Evolutionary conservation across 2,329 filamentous ascomycete genomes (phyloP), one percentile per base, ranked within the genome.

Genomic region (Botrytis porri): DNA sequence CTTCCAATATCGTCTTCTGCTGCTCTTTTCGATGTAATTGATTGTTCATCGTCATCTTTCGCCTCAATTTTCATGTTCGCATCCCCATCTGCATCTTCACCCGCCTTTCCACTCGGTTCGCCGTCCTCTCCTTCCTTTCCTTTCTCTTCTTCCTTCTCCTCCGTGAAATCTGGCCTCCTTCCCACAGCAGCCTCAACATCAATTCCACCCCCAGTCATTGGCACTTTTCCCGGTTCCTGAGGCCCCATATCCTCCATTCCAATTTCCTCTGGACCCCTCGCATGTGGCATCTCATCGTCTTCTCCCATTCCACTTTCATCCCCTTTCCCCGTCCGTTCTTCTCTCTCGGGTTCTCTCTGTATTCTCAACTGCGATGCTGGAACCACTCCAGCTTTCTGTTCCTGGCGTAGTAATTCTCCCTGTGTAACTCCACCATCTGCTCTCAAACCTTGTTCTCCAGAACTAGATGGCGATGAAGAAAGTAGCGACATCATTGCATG

Each of bases 221-320:
- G 45, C 1, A 39, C 37, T 72, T 84, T 81, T 35, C 83, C 79
- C 73, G 81, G 81, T 41, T 81, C 80, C 82, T 93, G 95, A 16
- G 93, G 90, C 0, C 96, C 96, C 76, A 93, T 92, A 80, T 99
- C 96, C 77, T 93, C 90, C 74, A 94, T 89, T 7, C 95, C 95
- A 69, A 98, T 92, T 77, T 93, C 87, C 43, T 93, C 89, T 0
- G 96, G 96, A 0, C 95, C 95, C 59, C 94, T 88, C 0, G 93
- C 94, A 82, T 97, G 94, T 8, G 94, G 93, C 70, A 89, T 86
- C 74, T 93, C 91, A 12, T 88, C 86, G 10, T 88, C 86, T 25
- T 88, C 86, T 82, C 71, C 86, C 80, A 75, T 82, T 75, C 66
- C 77, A 29, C 20, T 65, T 35, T 72, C 70, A 48, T 69, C 63